Evolutionary conservation across 345 rosid species (phyloP), one percentile per base, ranked within the genome.

Genomic region (Garcia nutans): DNA sequence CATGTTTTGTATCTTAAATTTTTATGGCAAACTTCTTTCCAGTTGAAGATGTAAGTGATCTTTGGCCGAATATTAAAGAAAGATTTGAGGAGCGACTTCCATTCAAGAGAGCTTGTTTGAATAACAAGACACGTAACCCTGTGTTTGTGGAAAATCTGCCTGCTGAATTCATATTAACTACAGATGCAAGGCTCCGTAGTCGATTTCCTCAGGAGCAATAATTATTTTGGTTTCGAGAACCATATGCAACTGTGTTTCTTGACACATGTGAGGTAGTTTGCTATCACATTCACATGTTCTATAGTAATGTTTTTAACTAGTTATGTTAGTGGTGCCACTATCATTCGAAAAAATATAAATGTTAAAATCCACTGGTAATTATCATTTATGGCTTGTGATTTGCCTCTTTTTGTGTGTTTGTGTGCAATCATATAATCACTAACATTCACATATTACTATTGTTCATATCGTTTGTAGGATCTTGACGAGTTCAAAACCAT

Each of bases 401-500:
- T 75, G 64, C 23, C 45, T 64, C 17, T 26, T 65, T n/a, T 61
- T 63, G 8, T 63, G 11, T 52, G 33, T 65, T 16, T 68, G 19
- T 68, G 54, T 71, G 54, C 61, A 33, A 68, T 79, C 26, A n/a
- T 22, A 8, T 77, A 55, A 49, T 77, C 69, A 49, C 71, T 77
- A 28, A 52, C 60, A 8, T 69, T 82, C 54, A 9, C 69, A 3
- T 72, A 60, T 55, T 57, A 26, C 19, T 44, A 6, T 74, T 74
- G 22, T 17, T 24, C 52, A 55, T 31, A 37, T 65, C 64, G 26
- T 68, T 55, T 22, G 23, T 68, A 96, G 99, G 98, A 93, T 88
- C 97, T 91, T 86, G 99, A 93, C 68, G 99, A 96, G 89, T 91
- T 92, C 85, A 93, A 89, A 84, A 89, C 89, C 83, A 96, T 96